Percentiles rank a stretch among this genome's conserved stretches.
These are phyloP conservation scores for Onygenales sp. DNA, from an alignment of 2,329 filamentous ascomycete genomes.

Conservation along the genomic window DNA sequence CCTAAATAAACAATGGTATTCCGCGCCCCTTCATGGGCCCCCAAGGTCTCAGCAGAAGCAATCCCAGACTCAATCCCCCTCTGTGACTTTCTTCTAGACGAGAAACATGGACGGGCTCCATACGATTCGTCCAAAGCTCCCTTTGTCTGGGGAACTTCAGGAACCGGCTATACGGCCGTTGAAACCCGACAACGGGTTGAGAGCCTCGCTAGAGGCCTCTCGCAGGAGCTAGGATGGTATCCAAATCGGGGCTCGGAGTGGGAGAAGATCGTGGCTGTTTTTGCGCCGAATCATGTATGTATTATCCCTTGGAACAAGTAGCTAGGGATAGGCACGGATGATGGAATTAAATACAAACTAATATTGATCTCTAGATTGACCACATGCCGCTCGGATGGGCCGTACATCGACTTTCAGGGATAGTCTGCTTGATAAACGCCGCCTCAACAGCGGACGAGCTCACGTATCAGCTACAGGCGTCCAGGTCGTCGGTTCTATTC, in stretches of 20 bases:
- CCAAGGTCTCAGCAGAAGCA: constrained; percentile 30
- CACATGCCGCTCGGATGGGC: constrained; percentile 58
- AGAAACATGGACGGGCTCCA: constrained; percentile 54
- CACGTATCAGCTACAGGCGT: constrained; percentile 56
- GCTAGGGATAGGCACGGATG: not conserved
- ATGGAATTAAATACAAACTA: not conserved
- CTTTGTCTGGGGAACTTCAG: constrained; percentile 62
- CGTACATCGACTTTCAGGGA: constrained; percentile 58
- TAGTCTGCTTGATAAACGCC: constrained; percentile 59
- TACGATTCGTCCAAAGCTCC: constrained; percentile 53
- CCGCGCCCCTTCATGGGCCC: constrained; percentile 23
- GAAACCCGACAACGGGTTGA: constrained; percentile 54
- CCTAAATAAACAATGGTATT: constrained; percentile 22
- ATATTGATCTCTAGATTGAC: constrained; percentile 45
- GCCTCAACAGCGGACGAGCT: constrained; percentile 56
- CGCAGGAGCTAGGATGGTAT: constrained; percentile 53
- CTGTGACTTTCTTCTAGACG: constrained; percentile 60
- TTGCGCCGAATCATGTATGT: constrained; percentile 58
- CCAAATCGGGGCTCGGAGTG: constrained; percentile 57
- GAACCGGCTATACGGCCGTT: constrained; percentile 48
- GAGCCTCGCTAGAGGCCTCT: constrained; percentile 51
- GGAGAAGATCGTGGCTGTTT: constrained; percentile 63
- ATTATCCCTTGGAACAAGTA: not conserved
- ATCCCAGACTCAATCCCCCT: constrained; percentile 62
- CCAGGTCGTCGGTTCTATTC: constrained; percentile 55